phyloP scores from a whole-genome alignment of 2,329 filamentous ascomycete genomes.

The Aspergillus candidus region DNA sequence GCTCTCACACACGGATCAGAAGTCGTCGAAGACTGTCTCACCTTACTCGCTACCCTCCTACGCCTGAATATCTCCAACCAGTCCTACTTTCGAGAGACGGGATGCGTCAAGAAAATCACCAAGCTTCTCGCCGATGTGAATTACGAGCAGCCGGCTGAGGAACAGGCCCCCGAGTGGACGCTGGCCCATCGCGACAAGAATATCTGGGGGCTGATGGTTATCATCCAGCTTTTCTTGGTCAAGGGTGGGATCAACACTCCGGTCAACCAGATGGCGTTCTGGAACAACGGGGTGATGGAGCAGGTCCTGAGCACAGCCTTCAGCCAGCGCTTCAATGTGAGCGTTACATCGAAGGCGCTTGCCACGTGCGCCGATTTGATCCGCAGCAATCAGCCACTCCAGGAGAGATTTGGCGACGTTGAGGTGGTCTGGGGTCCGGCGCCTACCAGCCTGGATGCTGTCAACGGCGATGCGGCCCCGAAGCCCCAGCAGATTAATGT shows the following conservation, averaged over 20 bases:
- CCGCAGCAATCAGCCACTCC: constrained; percentile 67
- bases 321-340: constrained; percentile 61
- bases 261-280: constrained; percentile 80
- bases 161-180: constrained; percentile 66
- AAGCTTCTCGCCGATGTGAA: constrained; percentile 60
- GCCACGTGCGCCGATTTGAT: constrained; percentile 84
- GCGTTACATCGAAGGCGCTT: constrained; percentile 81
- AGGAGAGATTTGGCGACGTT: constrained; percentile 84
- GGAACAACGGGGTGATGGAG: constrained; percentile 72
- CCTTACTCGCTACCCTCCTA: constrained; percentile 81
- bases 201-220: constrained; percentile 79
- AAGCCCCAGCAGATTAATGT: constrained; percentile 70
- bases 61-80: constrained; percentile 87
- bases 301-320: constrained; percentile 80
- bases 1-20: constrained; percentile 76
- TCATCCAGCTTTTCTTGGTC: constrained; percentile 79
- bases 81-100: constrained; percentile 85
- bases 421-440: constrained; percentile 54
- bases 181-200: constrained; percentile 79
- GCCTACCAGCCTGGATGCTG: constrained; percentile 12
- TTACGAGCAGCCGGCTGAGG: constrained; percentile 48
- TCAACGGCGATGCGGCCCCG: constrained; percentile 30
- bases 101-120: constrained; percentile 67
- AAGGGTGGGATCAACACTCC: constrained; percentile 72
- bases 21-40: constrained; percentile 86